These are phyloP conservation scores for Litsea cubeba DNA, from an alignment of 164 flowering plant genomes.

Conservation along the genomic window DNA sequence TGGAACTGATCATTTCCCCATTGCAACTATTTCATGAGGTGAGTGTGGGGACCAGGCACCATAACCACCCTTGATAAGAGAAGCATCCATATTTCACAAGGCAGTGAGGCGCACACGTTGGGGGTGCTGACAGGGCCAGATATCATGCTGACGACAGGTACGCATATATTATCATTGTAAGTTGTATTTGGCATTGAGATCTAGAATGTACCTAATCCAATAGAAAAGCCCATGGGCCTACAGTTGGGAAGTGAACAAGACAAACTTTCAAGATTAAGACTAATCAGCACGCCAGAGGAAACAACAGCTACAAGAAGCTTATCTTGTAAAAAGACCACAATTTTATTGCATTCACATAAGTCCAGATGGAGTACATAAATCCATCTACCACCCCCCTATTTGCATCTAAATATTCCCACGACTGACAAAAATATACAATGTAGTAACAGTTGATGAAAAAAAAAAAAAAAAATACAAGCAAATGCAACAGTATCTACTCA, in stretches of 20 bases:
- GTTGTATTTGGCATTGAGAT: neutral
- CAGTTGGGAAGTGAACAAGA: neutral
- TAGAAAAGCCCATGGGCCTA: neutral
- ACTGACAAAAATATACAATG: slow-evolving; percentile 10
- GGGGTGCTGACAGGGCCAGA: neutral
- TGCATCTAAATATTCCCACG: neutral
- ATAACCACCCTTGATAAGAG: neutral
- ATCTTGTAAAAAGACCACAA: neutral
- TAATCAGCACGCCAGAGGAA: too few relatives aligned
- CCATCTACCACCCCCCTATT: neutral
- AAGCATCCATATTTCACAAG: neutral
- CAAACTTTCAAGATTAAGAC: neutral
- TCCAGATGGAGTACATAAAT: slow-evolving; percentile 1
- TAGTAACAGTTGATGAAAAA: slow-evolving; percentile 3
- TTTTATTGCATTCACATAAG: slow-evolving; percentile 12
- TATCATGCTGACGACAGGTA: neutral
- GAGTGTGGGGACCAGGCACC: neutral
- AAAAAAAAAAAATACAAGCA: slow-evolving; percentile 5
- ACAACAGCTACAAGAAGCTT: too few relatives aligned
- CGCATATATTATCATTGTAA: neutral
- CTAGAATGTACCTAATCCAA: neutral
- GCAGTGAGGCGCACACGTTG: too few relatives aligned
- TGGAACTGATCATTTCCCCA: too few relatives aligned
- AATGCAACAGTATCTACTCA: neutral
- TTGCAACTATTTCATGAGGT: neutral